These are phyloP conservation scores for Eimeria necatrix DNA, from an alignment of 169 alveolate genomes.

Conservation along the genomic window DNA sequence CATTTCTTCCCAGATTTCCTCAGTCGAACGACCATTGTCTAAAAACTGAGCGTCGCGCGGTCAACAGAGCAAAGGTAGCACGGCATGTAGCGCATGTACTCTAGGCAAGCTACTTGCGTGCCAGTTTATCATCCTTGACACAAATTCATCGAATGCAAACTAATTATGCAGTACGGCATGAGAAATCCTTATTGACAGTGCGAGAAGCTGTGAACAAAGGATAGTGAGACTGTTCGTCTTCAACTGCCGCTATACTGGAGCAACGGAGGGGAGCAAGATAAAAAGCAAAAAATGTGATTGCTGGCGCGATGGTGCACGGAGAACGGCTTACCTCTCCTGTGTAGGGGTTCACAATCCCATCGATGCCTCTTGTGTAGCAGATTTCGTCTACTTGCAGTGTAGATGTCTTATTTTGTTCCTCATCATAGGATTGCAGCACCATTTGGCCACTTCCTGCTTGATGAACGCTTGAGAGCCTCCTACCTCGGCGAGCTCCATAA, in stretches of 20 bases:
- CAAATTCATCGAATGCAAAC: too few relatives aligned
- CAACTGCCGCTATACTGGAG: too few relatives aligned
- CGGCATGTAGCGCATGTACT: background rate
- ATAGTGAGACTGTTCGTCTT: too few relatives aligned
- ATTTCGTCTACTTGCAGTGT: slow-evolving; percentile 4
- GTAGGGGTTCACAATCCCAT: slow-evolving; percentile 11
- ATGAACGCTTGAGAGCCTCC: background rate
- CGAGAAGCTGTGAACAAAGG: too few relatives aligned
- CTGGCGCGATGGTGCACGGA: background rate
- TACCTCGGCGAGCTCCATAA: background rate
- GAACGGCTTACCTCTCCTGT: slow-evolving; percentile 30
- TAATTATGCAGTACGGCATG: too few relatives aligned
- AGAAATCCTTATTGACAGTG: too few relatives aligned
- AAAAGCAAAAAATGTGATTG: background rate
- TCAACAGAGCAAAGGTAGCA: background rate
- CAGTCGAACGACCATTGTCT: slow-evolving; percentile 40
- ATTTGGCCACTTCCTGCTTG: background rate
- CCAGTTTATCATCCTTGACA: too few relatives aligned
- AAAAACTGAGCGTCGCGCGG: slow-evolving; percentile 19
- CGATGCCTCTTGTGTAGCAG: background rate
- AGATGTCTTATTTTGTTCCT: background rate
- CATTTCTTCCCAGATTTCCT: slow-evolving; percentile 46
- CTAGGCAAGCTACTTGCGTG: background rate
- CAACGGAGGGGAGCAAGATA: too few relatives aligned
- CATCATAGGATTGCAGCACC: background rate